Evolutionary conservation across 352 stramenopile genomes (phyloP).

Genomic region (Hyaloperonospora brassicae): DNA sequence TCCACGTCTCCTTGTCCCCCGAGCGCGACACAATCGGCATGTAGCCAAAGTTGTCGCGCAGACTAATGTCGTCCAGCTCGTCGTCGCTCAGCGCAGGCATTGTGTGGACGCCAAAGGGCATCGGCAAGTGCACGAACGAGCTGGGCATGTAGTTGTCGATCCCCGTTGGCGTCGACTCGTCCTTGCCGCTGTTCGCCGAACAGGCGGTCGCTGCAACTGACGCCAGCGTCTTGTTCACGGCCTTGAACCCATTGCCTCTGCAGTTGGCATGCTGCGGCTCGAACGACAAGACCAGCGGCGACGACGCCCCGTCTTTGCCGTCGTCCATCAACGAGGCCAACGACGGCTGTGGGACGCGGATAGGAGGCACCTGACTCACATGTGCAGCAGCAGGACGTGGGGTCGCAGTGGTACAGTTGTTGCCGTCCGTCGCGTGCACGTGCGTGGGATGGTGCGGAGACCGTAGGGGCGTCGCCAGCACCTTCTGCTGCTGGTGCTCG

Average conservation of each 20-base stretch:
- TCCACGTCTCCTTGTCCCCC: no score
- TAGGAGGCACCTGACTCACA: constrained; percentile 26
- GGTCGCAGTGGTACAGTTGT: not conserved
- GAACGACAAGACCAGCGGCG: constrained; percentile 18
- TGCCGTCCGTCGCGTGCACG: constrained; percentile 11
- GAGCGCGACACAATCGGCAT: no score
- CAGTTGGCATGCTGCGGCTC: constrained; percentile 3
- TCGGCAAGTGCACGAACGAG: constrained; percentile 41
- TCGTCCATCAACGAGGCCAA: constrained; percentile 7
- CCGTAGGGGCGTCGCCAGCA: constrained; percentile 28
- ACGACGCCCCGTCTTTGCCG: constrained; percentile 6
- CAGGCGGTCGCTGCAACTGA: constrained; percentile 1
- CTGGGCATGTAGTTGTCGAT: constrained; percentile 57
- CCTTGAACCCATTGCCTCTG: not conserved
- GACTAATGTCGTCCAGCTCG: no score
- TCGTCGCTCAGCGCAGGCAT: constrained; percentile 11
- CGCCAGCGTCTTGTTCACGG: not conserved
- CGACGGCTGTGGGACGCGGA: constrained; percentile 31
- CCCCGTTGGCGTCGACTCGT: constrained; percentile 39
- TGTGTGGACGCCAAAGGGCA: not conserved
- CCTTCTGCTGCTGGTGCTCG: constrained; percentile 75
- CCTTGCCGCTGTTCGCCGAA: constrained; percentile 1
- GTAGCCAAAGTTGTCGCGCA: no score
- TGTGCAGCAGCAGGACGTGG: not conserved
- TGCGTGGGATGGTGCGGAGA: constrained; percentile 31